phyloP scores from a whole-genome alignment of 768 basidiomycete genomes.

The Holtermanniella nyarrowii region DNA sequence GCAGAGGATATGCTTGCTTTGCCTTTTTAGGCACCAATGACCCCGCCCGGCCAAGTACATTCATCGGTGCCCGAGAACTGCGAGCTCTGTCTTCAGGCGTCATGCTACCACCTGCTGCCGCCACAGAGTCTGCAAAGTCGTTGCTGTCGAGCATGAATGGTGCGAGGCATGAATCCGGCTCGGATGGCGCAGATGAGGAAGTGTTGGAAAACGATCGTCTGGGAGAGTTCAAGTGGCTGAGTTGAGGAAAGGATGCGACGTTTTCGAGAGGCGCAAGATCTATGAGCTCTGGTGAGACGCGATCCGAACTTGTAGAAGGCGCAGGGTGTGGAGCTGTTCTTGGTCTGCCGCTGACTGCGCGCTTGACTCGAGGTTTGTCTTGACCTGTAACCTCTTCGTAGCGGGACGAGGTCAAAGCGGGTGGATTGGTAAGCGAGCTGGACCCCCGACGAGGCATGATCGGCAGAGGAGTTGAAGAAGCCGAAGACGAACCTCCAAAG shows the following conservation, averaged over 20 bases:
- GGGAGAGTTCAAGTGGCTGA: too few species aligned
- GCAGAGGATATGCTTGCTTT: not conserved
- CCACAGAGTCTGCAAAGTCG: not conserved
- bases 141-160: not conserved
- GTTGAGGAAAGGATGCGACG: not conserved
- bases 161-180: not conserved
- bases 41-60: conserved; percentile 17
- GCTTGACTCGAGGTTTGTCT: not conserved
- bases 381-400: too few species aligned
- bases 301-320: not conserved
- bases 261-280: not conserved
- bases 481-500: too few species aligned
- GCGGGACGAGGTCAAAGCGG: too few species aligned
- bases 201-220: too few species aligned
- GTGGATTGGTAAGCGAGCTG: not conserved
- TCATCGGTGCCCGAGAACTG: not conserved
- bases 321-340: not conserved
- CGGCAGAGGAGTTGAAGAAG: too few species aligned
- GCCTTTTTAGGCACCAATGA: not conserved
- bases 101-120: conserved; percentile 21
- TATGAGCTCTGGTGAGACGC: not conserved
- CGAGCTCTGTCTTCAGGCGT: conserved; percentile 2
- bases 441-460: not conserved
- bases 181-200: too few species aligned
- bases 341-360: not conserved